Evolutionary conservation across 768 basidiomycete genomes (phyloP), one percentile per base, ranked within the genome.

Genomic region (Rhodotorula paludigena): DNA sequence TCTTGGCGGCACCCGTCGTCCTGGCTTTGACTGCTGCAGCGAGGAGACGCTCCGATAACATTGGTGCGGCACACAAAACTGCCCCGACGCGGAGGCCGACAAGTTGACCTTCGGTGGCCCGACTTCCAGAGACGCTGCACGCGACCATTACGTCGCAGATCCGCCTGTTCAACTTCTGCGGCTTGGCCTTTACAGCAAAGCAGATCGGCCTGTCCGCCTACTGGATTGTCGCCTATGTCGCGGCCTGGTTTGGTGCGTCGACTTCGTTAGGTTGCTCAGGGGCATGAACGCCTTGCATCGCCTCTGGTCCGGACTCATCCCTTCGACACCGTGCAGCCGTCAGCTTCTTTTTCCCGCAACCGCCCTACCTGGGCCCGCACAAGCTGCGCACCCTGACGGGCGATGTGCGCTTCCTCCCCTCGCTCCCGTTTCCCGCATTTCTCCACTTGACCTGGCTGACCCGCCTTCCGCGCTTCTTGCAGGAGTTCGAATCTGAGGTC

Each of bases 261-360:
- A 9, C n/a, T 28, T 12, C 30, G 23, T 32, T n/a, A n/a, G n/a
- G n/a, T n/a, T n/a, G n/a, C 42, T 49, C 15, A 10, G 44, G 10
- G 25, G 16, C n/a, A n/a, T n/a, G n/a, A 23, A 23, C 21, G 41
- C 41, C 12, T 20, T 5, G 14, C 41, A 36, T 38, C 42, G 33
- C 52, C 32, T 18, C 16, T 11, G 4, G 21, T 9, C 14, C 28
- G 8, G 4, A 15, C 47, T 35, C 4, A 20, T 21, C 32, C 21
- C 11, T 20, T 10, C 39, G 47, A 30, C 47, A n/a, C 44, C 45
- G n/a, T 28, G 30, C 63, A 56, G 66, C 53, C 25, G 30, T 53
- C 14, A 36, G 42, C n/a, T 67, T 72, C 62, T 62, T 68, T 25
- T 53, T 49, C 28, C 71, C 71, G 12, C 71, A 72, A 48, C 71